Percentiles rank a stretch among this genome's conserved stretches.
These are phyloP conservation scores for Skeletonema tropicum DNA, from an alignment of 108 stramenopile species.

Conservation along the genomic window DNA sequence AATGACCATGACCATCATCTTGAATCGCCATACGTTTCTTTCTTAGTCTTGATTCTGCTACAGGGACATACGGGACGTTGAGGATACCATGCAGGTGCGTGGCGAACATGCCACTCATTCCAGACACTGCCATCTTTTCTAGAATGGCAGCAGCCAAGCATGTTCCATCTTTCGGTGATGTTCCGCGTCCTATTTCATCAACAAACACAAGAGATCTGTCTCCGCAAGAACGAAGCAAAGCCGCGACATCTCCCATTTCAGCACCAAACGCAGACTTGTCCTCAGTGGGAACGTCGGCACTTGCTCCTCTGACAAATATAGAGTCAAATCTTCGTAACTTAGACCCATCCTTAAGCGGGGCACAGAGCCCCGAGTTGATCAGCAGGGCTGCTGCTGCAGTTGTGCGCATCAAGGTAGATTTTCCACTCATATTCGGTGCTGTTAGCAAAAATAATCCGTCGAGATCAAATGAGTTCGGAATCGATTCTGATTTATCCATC, in stretches of 20 bases:
- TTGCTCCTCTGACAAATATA: slow-evolving; percentile 90
- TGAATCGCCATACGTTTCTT: slow-evolving; percentile 50
- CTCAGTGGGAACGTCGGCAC: slow-evolving; percentile 91
- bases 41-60: slow-evolving; percentile 33
- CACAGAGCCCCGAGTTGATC: slow-evolving; percentile 82
- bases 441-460: slow-evolving; percentile 88
- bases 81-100: slow-evolving; percentile 72
- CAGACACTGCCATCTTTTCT: slow-evolving; percentile 68
- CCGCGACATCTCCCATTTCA: slow-evolving; percentile 94
- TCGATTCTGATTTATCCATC: slow-evolving; percentile 72
- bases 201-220: slow-evolving; percentile 87
- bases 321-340: slow-evolving; percentile 80
- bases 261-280: slow-evolving; percentile 93
- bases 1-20: slow-evolving; percentile 29
- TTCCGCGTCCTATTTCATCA: slow-evolving; percentile 96
- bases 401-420: slow-evolving; percentile 93
- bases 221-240: slow-evolving; percentile 84
- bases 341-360: slow-evolving; percentile 68
- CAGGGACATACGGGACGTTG: slow-evolving; percentile 24
- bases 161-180: slow-evolving; percentile 89
- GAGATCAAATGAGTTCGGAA: slow-evolving; percentile 76
- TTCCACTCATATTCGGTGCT: slow-evolving; percentile 97
- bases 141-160: slow-evolving; percentile 85
- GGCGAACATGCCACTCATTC: slow-evolving; percentile 87
- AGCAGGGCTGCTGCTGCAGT: slow-evolving; percentile 89